Conservation (phyloP, 2,329 filamentous ascomycete genomes). For the Colletotrichum sp. region DNA sequence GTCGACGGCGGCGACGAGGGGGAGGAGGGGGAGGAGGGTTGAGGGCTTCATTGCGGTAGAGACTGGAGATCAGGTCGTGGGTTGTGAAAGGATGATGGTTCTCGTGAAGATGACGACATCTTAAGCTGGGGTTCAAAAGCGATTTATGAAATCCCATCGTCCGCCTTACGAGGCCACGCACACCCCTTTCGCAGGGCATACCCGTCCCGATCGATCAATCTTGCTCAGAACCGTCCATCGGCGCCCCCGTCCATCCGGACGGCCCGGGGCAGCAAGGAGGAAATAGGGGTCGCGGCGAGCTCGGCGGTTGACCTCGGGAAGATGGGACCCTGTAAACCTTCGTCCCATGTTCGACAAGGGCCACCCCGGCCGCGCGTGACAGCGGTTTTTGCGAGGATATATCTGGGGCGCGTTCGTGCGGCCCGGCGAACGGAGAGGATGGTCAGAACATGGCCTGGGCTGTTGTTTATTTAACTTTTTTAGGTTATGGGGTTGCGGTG, state of each 20-base stretch:
- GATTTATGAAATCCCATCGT: neutral
- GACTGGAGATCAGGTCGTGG: neutral
- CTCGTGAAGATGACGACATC: neutral
- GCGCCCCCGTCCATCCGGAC: neutral
- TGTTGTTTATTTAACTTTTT: neutral
- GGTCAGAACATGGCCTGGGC: neutral
- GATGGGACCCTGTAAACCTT: neutral
- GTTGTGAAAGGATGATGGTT: neutral
- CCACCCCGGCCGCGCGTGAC: neutral
- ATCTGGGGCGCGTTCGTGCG: neutral
- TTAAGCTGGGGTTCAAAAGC: accelerated
- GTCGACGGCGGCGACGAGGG: neutral
- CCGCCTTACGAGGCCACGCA: neutral
- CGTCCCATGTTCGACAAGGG: constrained; percentile 1
- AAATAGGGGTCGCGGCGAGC: neutral
- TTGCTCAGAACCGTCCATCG: neutral
- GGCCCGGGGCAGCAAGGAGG: neutral
- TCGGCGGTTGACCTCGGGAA: neutral
- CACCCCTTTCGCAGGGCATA: neutral
- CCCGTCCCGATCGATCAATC: neutral
- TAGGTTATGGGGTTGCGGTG: neutral
- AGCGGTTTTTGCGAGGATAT: neutral
- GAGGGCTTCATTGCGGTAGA: neutral
- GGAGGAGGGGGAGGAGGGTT: neutral
- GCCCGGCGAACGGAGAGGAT: neutral